These are phyloP conservation scores for Hyaloperonospora arabidopsidis DNA, from an alignment of 352 stramenopile genomes.

Conservation along the genomic window DNA sequence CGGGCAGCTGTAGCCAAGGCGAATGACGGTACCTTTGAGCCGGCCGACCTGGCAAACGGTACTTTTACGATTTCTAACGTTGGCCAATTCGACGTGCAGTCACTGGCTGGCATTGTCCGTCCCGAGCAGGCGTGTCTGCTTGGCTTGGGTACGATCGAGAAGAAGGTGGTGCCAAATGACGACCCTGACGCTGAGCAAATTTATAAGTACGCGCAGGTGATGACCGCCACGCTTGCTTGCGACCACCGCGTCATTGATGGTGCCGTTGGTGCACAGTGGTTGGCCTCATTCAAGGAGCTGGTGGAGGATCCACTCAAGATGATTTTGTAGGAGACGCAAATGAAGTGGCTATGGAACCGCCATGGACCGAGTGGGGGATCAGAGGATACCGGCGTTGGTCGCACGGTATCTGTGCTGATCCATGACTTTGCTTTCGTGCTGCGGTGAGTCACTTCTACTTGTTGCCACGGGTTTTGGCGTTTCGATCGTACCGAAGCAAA, in stretches of 20 bases:
- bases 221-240: slow-evolving; percentile 94
- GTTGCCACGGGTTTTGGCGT: slow-evolving; percentile 2
- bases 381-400: slow-evolving; percentile 13
- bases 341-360: slow-evolving; percentile 10
- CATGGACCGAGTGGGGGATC: slow-evolving; percentile 15
- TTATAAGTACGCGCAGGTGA: slow-evolving; percentile 87
- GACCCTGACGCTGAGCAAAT: slow-evolving; percentile 73
- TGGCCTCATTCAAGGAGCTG: slow-evolving; percentile 93
- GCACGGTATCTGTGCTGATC: slow-evolving; percentile 9
- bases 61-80: slow-evolving; percentile 97
- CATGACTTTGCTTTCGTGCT: slow-evolving; percentile 13
- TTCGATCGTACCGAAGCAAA: no score
- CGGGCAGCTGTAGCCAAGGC: slow-evolving; percentile 35
- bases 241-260: slow-evolving; percentile 97
- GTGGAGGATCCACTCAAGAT: slow-evolving; percentile 96
- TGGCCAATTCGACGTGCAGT: slow-evolving; percentile 94
- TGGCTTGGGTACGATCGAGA: slow-evolving; percentile 91
- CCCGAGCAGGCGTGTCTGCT: slow-evolving; percentile 90
- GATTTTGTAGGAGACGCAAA: slow-evolving; percentile 83
- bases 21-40: slow-evolving; percentile 30
- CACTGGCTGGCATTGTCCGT: slow-evolving; percentile 90
- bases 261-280: slow-evolving; percentile 93
- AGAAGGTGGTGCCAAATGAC: slow-evolving; percentile 91
- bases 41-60: slow-evolving; percentile 65
- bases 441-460: slow-evolving; percentile 11